Conservation (phyloP, 352 stramenopile species). For the Phytophthora tubulina region DNA sequence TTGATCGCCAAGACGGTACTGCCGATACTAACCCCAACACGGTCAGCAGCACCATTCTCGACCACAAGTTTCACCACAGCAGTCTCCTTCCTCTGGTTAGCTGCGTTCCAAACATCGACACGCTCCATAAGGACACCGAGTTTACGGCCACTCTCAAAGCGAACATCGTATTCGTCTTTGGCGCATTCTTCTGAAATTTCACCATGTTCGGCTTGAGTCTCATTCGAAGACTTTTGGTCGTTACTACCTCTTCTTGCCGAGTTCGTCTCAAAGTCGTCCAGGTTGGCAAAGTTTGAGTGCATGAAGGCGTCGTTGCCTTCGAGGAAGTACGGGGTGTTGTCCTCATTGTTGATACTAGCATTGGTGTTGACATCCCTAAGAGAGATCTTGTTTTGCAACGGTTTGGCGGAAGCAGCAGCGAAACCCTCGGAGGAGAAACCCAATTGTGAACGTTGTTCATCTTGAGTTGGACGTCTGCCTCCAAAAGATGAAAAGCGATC, state of each 20-base stretch:
- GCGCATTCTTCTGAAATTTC: conserved; percentile 52
- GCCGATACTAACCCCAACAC: conserved; percentile 68
- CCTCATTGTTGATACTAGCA: conserved; percentile 29
- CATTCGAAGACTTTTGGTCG: conserved; percentile 25
- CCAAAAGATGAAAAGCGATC: conserved; percentile 56
- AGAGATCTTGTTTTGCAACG: conserved; percentile 47
- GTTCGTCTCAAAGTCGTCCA: conserved; percentile 61
- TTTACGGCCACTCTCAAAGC: conserved; percentile 80
- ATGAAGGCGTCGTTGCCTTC: conserved; percentile 72
- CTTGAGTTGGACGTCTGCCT: conserved; percentile 69
- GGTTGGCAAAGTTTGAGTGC: conserved; percentile 64
- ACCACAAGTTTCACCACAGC: conserved; percentile 86
- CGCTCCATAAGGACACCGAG: conserved; percentile 87
- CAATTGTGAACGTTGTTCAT: conserved; percentile 67
- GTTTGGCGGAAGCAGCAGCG: conserved; percentile 27
- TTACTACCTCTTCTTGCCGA: conserved; percentile 17
- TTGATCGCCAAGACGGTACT: conserved; percentile 86
- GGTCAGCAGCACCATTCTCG: conserved; percentile 78
- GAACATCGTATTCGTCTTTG: conserved; percentile 77
- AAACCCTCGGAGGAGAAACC: conserved; percentile 66
- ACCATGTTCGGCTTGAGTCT: conserved; percentile 14
- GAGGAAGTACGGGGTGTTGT: conserved; percentile 71
- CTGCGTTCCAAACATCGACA: conserved; percentile 69
- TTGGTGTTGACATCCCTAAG: conserved; percentile 46
- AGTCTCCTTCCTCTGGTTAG: conserved; percentile 68